Percentiles rank a stretch among this genome's conserved stretches.
These are phyloP conservation scores for Hyaloraphidium curvatum DNA, from an alignment of 192 early-diverging fungal species.

Conservation along the genomic window DNA sequence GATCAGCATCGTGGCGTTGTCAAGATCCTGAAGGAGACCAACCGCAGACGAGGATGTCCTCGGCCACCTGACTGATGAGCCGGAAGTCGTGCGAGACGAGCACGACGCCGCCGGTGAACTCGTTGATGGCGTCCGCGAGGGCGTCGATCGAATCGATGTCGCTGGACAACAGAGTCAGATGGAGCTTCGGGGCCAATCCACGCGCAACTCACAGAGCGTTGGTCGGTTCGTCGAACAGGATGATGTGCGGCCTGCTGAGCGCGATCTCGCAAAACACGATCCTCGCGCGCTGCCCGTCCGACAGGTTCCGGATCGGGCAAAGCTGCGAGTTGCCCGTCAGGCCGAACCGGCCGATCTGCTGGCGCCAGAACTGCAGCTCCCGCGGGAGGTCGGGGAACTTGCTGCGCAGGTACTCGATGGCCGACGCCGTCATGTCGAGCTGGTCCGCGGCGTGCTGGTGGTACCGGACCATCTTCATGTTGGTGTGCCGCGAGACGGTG, in stretches of 20 bases:
- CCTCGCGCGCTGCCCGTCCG: slow-evolving; percentile 86
- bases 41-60: slow-evolving; percentile 89
- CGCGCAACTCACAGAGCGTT: too few relatives aligned
- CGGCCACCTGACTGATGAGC: slow-evolving; percentile 85
- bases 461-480: slow-evolving; percentile 90
- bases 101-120: slow-evolving; percentile 87
- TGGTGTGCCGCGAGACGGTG: slow-evolving; percentile 70
- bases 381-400: slow-evolving; percentile 8
- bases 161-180: too few relatives aligned
- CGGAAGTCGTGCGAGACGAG: slow-evolving; percentile 98
- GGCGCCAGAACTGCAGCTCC: slow-evolving; percentile 54
- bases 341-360: slow-evolving; percentile 80
- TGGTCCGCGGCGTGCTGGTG: slow-evolving; percentile 96
- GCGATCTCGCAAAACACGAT: slow-evolving; percentile 93
- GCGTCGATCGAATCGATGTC: slow-evolving; percentile 76
- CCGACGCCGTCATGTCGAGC: slow-evolving; percentile 64
- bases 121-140: slow-evolving; percentile 86
- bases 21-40: too few relatives aligned
- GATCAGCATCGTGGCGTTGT: too few relatives aligned
- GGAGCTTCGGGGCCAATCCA: too few relatives aligned
- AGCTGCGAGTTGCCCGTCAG: slow-evolving; percentile 85
- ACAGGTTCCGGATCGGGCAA: slow-evolving; percentile 67
- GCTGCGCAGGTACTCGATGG: slow-evolving; percentile 78
- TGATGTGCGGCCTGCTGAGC: slow-evolving; percentile 70
- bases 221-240: slow-evolving; percentile 97